A percentile compares a stretch with the other conserved stretches of the same genome.
Conservation (phyloP, 2,329 filamentous ascomycete genomes). For the Colletotrichum incanum region DNA sequence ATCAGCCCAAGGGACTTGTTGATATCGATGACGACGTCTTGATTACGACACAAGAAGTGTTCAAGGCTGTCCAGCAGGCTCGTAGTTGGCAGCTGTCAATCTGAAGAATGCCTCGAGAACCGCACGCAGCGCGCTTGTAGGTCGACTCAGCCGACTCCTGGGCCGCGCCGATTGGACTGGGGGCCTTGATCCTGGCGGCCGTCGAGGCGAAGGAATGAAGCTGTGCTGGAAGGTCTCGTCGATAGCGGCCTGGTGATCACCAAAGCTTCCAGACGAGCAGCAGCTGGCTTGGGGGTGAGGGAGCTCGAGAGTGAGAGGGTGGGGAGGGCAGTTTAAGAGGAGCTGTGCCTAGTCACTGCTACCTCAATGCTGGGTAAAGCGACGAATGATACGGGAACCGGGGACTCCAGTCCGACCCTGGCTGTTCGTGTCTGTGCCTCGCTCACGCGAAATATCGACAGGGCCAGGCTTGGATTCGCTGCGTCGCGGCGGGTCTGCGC, state of each 20-base stretch:
- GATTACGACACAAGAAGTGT: background rate
- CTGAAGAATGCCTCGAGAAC: conserved; percentile 47
- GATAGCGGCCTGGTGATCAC: conserved; percentile 45
- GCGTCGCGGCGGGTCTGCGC: conserved; percentile 32
- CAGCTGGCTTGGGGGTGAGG: conserved; percentile 43
- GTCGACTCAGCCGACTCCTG: conserved; percentile 9
- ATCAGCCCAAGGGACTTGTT: conserved; percentile 28
- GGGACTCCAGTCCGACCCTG: conserved; percentile 45
- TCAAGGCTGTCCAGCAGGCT: conserved; percentile 16
- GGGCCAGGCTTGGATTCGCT: conserved; percentile 31
- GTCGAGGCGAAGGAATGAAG: conserved; percentile 31
- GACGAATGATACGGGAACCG: conserved; percentile 38
- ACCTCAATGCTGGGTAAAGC: conserved; percentile 34
- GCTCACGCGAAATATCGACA: conserved; percentile 37
- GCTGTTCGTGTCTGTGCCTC: conserved; percentile 33
- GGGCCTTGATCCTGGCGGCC: conserved; percentile 36
- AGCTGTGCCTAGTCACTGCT: conserved; percentile 43
- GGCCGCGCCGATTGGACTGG: conserved; percentile 9
- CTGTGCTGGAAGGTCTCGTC: conserved; percentile 45
- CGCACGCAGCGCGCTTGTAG: conserved; percentile 40
- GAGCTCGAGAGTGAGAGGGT: conserved; percentile 46
- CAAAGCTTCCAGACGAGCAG: conserved; percentile 46
- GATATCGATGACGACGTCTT: conserved; percentile 2
- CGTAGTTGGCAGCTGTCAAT: conserved; percentile 14
- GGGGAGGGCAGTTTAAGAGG: conserved; percentile 53